Conservation (phyloP, 225 moss, liverwort and hornwort genomes). For the Neckera pumila region DNA sequence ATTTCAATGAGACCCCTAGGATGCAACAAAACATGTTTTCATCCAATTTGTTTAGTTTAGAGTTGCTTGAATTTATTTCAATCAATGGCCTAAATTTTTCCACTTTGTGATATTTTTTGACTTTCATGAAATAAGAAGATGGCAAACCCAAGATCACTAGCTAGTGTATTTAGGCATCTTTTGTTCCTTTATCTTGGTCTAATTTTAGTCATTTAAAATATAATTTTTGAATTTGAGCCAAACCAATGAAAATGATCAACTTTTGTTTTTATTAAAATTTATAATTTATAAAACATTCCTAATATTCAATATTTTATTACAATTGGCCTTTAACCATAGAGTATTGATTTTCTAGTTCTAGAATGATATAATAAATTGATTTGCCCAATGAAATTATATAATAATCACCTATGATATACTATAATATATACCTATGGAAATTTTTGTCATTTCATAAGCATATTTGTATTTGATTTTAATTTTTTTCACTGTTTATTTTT, state of each 20-base stretch:
- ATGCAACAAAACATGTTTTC: neutral
- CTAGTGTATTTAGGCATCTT: neutral
- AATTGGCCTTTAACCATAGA: neutral
- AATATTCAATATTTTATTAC: neutral
- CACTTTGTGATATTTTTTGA: neutral
- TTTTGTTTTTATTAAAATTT: neutral
- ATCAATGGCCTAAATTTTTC: neutral
- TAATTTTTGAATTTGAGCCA: neutral
- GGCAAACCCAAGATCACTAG: neutral
- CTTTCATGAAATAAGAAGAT: neutral
- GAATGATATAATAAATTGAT: neutral
- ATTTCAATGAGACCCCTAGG: rapidly evolving
- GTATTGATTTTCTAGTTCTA: neutral
- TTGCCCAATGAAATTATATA: neutral
- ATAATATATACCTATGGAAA: neutral
- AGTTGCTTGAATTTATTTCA: neutral
- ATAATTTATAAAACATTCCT: neutral
- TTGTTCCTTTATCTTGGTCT: neutral
- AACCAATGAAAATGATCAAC: neutral
- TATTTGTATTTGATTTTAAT: neutral
- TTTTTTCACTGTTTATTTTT: neutral
- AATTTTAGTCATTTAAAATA: neutral
- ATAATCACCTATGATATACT: no score
- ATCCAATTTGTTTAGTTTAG: neutral
- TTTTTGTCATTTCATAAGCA: neutral